Conservation (phyloP, 345 rosid species). For the Moricandia moricandioides region DNA sequence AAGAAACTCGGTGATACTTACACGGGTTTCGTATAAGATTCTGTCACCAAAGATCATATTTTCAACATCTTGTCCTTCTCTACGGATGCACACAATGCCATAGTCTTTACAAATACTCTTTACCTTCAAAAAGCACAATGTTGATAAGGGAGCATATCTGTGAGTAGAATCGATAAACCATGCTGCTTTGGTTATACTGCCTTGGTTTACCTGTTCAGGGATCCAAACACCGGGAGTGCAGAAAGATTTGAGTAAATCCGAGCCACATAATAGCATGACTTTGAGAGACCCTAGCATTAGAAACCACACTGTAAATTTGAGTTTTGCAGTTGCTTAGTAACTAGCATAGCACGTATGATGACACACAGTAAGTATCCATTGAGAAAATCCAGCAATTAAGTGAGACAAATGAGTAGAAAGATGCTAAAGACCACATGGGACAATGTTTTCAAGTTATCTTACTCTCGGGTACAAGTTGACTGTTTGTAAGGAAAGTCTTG, state of each 20-base stretch:
- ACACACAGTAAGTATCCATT: background rate
- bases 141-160: background rate
- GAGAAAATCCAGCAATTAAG: background rate
- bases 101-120: constrained; percentile 61
- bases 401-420: background rate
- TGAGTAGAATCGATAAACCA: constrained; percentile 1
- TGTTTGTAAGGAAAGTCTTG: constrained; percentile 44
- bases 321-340: background rate
- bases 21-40: constrained; percentile 54
- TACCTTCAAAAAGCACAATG: constrained; percentile 41
- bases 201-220: constrained; percentile 62
- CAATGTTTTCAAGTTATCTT: constrained; percentile 13
- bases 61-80: constrained; percentile 78
- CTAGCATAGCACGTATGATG: background rate
- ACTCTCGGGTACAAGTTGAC: constrained; percentile 43
- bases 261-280: constrained; percentile 90
- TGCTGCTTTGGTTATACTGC: background rate
- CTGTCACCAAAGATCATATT: constrained; percentile 48
- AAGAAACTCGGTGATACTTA: constrained; percentile 20
- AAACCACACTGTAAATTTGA: constrained; percentile 3
- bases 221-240: constrained; percentile 78
- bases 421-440: background rate
- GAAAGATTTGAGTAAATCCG: constrained; percentile 82
- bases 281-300: constrained; percentile 55
- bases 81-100: constrained; percentile 82